phyloP scores from a whole-genome alignment of 345 rosid genomes.

The Hibiscus mutabilis region DNA sequence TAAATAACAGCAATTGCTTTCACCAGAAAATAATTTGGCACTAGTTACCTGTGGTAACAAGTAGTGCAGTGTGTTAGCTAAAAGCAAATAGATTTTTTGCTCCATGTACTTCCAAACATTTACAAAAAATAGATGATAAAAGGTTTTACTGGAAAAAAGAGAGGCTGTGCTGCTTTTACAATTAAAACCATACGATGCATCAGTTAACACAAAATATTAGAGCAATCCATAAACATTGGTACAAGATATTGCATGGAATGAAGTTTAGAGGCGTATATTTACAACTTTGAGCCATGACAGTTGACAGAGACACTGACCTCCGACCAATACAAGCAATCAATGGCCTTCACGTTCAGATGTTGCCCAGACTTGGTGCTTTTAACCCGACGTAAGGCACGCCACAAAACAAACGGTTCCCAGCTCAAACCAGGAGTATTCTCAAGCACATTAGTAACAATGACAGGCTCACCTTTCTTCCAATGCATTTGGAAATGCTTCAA shows the following conservation, averaged over 20 bases:
- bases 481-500: slow-evolving; percentile 67
- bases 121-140: background rate
- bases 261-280: background rate
- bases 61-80: background rate
- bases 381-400: slow-evolving; percentile 59
- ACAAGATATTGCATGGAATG: background rate
- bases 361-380: slow-evolving; percentile 25
- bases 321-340: slow-evolving; percentile 60
- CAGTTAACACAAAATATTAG: background rate
- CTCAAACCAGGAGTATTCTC: slow-evolving; percentile 57
- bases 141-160: background rate
- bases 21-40: background rate
- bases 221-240: background rate
- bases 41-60: background rate
- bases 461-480: slow-evolving; percentile 76
- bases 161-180: background rate
- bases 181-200: background rate
- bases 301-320: slow-evolving; percentile 26
- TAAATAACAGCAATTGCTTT: background rate
- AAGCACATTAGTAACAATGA: slow-evolving; percentile 52
- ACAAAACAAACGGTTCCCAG: slow-evolving; percentile 86
- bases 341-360: slow-evolving; percentile 30
- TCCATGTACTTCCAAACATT: background rate
- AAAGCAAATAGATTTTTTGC: background rate
- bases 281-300: background rate